Conservation (phyloP, 2,329 filamentous ascomycete species). For the Didymella segeticola region DNA sequence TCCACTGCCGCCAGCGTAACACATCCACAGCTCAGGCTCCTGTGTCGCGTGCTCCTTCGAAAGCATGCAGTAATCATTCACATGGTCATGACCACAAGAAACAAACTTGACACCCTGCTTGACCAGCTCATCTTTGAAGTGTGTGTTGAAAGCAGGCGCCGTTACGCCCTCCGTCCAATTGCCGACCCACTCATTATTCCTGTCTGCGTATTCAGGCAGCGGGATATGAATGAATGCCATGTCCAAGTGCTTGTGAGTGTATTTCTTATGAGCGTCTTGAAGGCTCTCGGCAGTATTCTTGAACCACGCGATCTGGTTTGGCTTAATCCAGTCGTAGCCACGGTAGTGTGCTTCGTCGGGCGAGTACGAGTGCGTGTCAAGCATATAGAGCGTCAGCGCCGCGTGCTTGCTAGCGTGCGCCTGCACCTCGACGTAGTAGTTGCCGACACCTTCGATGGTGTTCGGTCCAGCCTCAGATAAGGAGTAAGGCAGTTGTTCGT, state of each 20-base stretch:
- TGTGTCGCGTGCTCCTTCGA: constrained; percentile 53
- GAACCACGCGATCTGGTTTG: constrained; percentile 95
- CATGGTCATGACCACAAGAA: constrained; percentile 94
- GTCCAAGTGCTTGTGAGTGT: constrained; percentile 92
- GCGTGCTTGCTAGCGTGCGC: constrained; percentile 85
- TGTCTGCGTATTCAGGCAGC: constrained; percentile 81
- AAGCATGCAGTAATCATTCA: constrained; percentile 93
- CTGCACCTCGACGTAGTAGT: constrained; percentile 91
- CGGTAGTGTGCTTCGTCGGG: constrained; percentile 85
- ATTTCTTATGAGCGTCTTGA: constrained; percentile 75
- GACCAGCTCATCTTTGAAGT: constrained; percentile 89
- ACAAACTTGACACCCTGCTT: constrained; percentile 86
- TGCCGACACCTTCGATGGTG: constrained; percentile 87
- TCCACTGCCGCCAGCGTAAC: constrained; percentile 88
- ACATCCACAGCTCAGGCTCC: constrained; percentile 84
- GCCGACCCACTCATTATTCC: constrained; percentile 67
- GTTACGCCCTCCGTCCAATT: constrained; percentile 84
- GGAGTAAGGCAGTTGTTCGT: constrained; percentile 87
- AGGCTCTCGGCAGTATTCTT: constrained; percentile 75
- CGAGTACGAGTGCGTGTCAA: constrained; percentile 92
- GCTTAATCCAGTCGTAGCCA: constrained; percentile 98
- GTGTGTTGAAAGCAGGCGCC: constrained; percentile 85
- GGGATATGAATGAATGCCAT: constrained; percentile 98
- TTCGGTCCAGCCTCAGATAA: constrained; percentile 83
- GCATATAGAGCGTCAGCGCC: constrained; percentile 89